phyloP scores from a whole-genome alignment of 1,284 basidiomycete species.

The Ceratobasidium sp. region DNA sequence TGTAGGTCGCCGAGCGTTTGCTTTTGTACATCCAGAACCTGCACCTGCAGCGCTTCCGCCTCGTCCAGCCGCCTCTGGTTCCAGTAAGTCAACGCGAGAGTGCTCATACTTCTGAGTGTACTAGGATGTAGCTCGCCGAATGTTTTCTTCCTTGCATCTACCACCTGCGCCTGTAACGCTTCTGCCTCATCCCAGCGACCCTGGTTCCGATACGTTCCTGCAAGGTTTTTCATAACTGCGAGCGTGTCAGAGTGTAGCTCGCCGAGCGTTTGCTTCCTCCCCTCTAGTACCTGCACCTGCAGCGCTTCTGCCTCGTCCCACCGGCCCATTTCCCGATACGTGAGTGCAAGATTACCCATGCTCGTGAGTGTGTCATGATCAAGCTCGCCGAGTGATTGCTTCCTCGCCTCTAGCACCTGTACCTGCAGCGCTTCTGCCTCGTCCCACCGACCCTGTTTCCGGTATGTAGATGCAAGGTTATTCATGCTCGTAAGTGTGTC shows the following conservation, averaged over 20 bases:
- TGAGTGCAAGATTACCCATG: slow-evolving; percentile 17
- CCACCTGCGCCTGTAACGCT: neutral
- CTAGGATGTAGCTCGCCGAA: neutral
- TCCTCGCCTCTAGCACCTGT: neutral
- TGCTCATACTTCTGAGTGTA: neutral
- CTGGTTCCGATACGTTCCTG: neutral
- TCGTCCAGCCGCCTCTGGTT: neutral
- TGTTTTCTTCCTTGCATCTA: neutral
- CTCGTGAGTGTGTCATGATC: neutral
- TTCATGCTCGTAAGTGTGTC: slow-evolving; percentile 3
- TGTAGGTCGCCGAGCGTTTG: neutral
- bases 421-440: slow-evolving; percentile 8
- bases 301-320: neutral
- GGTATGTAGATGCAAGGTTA: slow-evolving; percentile 13
- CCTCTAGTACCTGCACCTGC: neutral
- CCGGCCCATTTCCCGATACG: neutral
- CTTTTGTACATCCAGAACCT: neutral
- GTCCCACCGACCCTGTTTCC: neutral
- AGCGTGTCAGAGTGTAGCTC: slow-evolving; percentile 1
- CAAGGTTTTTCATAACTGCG: neutral
- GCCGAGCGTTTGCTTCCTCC: neutral
- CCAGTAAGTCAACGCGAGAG: neutral
- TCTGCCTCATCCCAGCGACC: neutral
- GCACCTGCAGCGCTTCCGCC: neutral
- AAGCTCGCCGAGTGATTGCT: neutral